Evolutionary conservation across 768 basidiomycete species (phyloP).

Genomic region (Leccinum boreale): DNA sequence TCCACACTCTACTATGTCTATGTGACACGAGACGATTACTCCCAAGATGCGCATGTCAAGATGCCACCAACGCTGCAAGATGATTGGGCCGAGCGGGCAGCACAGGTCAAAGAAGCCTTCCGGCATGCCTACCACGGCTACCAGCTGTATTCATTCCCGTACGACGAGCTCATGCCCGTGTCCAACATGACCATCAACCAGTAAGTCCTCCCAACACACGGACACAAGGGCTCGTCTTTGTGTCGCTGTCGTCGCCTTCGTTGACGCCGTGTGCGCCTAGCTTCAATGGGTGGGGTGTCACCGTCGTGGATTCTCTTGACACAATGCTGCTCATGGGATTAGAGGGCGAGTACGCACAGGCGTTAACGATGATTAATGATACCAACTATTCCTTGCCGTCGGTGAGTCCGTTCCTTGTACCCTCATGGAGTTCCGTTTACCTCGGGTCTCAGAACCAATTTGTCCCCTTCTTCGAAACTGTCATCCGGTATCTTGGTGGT

Average conservation of each 20-base stretch:
- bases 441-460: conserved; percentile 24
- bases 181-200: conserved; percentile 44
- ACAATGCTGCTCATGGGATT: conserved; percentile 82
- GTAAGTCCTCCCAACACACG: conserved; percentile 35
- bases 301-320: conserved; percentile 78
- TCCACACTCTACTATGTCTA: conserved; percentile 18
- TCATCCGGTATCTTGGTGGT: conserved; percentile 88
- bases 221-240: background rate
- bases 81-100: conserved; percentile 52
- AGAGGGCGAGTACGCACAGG: conserved; percentile 63
- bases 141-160: conserved; percentile 55
- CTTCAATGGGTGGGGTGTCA: conserved; percentile 80
- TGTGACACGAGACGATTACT: background rate
- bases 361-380: conserved; percentile 48
- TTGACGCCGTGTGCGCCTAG: conserved; percentile 32
- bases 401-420: conserved; percentile 28
- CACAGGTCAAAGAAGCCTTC: conserved; percentile 58
- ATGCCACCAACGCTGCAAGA: conserved; percentile 13
- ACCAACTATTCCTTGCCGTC: conserved; percentile 46
- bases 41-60: background rate
- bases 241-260: background rate
- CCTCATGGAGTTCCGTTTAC: background rate
- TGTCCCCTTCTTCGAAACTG: conserved; percentile 74
- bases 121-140: conserved; percentile 66
- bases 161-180: conserved; percentile 61